Conservation (phyloP, 352 stramenopile species). For the Phytophthora sp. region DNA sequence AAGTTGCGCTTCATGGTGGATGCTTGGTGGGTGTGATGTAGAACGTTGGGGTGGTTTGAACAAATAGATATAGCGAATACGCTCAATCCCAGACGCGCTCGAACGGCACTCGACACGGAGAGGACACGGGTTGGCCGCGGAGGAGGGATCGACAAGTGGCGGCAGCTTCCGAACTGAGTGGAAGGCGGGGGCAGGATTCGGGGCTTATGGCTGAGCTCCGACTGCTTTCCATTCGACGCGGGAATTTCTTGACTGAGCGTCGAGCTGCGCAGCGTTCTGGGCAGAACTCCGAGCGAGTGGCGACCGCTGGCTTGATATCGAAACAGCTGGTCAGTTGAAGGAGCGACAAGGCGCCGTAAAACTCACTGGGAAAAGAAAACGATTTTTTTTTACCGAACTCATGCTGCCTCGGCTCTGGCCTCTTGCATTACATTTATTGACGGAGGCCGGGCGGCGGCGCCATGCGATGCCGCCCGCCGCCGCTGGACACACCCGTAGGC, state of each 20-base stretch:
- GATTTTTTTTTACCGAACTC: slow-evolving; percentile 18
- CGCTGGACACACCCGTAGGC: slow-evolving; percentile 10
- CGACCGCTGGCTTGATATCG: slow-evolving; percentile 30
- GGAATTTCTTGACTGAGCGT: slow-evolving; percentile 42
- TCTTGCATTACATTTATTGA: too few relatives aligned
- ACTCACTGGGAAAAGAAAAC: slow-evolving; percentile 28
- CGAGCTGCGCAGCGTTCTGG: slow-evolving; percentile 1
- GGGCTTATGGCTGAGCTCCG: slow-evolving; percentile 5
- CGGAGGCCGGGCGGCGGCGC: too few relatives aligned
- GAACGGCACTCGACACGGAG: slow-evolving; percentile 25
- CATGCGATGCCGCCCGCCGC: background rate
- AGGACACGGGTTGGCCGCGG: slow-evolving; percentile 7
- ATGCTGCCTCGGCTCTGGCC: slow-evolving; percentile 18
- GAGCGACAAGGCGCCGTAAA: slow-evolving; percentile 29
- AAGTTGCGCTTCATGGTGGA: slow-evolving; percentile 59
- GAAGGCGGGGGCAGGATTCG: slow-evolving; percentile 11
- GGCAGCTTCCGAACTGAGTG: slow-evolving; percentile 8
- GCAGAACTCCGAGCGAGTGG: too few relatives aligned
- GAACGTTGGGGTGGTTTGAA: background rate
- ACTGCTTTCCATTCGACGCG: slow-evolving; percentile 43
- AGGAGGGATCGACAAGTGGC: slow-evolving; percentile 8
- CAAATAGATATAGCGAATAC: slow-evolving; percentile 4
- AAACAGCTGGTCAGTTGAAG: slow-evolving; percentile 26
- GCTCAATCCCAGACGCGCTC: slow-evolving; percentile 33
- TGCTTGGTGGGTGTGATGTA: slow-evolving; percentile 5